Evolutionary conservation across 352 stramenopile genomes (phyloP).

Genomic region (Thraustochytrium sp.): DNA sequence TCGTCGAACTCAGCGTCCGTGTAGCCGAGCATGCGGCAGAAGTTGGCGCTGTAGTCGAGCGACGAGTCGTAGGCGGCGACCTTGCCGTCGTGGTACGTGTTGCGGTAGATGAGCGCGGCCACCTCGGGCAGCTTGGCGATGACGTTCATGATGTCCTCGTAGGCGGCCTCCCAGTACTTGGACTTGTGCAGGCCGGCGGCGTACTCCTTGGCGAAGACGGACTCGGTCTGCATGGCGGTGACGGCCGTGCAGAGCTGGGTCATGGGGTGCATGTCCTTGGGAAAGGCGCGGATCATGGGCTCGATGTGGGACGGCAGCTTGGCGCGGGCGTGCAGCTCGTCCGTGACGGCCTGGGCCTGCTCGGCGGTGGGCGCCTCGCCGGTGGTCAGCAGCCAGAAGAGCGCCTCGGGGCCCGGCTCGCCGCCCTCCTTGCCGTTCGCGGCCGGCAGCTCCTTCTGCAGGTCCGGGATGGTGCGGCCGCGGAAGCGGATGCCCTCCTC

Average conservation of each 20-base stretch:
- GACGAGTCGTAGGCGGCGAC: slow-evolving; percentile 79
- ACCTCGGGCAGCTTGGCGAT: slow-evolving; percentile 94
- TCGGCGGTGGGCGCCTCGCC: slow-evolving; percentile 92
- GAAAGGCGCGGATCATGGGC: slow-evolving; percentile 85
- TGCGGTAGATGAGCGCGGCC: slow-evolving; percentile 95
- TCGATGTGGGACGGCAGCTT: slow-evolving; percentile 90
- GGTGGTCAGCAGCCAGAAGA: slow-evolving; percentile 96
- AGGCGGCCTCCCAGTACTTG: slow-evolving; percentile 93
- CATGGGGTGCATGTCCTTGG: slow-evolving; percentile 98
- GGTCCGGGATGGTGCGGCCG: slow-evolving; percentile 95
- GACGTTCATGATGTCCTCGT: slow-evolving; percentile 97
- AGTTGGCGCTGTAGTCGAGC: slow-evolving; percentile 98
- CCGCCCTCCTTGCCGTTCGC: slow-evolving; percentile 65
- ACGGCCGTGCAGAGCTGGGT: slow-evolving; percentile 93
- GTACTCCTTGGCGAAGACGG: slow-evolving; percentile 93
- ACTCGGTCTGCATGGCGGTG: slow-evolving; percentile 88
- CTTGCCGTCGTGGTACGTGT: slow-evolving; percentile 94
- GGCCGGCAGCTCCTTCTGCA: slow-evolving; percentile 88
- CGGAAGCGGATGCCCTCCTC: slow-evolving; percentile 96
- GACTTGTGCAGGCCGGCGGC: slow-evolving; percentile 91
- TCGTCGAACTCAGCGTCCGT: slow-evolving; percentile 92
- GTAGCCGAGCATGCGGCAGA: slow-evolving; percentile 96
- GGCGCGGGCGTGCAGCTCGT: slow-evolving; percentile 86
- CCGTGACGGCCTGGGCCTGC: slow-evolving; percentile 87
- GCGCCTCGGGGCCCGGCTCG: slow-evolving; percentile 91